phyloP scores from a whole-genome alignment of 2,329 filamentous ascomycete species.

The Aspergillus carbonarius region DNA sequence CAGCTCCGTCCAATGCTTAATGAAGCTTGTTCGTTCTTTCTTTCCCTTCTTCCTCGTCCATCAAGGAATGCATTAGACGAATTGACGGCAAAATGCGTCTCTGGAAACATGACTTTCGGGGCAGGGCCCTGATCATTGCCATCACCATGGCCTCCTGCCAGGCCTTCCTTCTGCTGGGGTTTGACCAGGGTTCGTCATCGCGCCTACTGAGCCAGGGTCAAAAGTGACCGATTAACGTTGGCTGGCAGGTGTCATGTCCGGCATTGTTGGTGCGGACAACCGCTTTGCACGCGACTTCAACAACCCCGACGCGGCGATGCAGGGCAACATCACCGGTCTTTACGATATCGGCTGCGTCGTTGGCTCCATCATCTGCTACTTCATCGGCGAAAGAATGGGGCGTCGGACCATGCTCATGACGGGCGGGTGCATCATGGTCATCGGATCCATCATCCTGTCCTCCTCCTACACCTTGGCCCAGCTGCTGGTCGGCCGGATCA shows the following conservation, averaged over 20 bases:
- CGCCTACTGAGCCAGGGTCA: not conserved
- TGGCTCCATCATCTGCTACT: constrained; percentile 34
- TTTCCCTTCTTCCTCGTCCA: not conserved
- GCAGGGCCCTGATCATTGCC: constrained; percentile 19
- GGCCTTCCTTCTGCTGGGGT: constrained; percentile 43
- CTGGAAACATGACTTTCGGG: constrained; percentile 24
- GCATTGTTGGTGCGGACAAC: constrained; percentile 47
- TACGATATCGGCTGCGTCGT: constrained; percentile 35
- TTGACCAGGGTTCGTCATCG: constrained; percentile 46
- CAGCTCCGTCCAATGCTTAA: not conserved
- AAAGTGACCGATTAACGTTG: not conserved
- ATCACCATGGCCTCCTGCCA: constrained; percentile 42
- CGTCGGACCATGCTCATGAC: constrained; percentile 44
- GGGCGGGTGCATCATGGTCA: constrained; percentile 39
- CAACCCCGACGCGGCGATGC: constrained; percentile 39
- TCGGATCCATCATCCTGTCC: constrained; percentile 32
- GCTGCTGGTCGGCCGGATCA: constrained; percentile 49
- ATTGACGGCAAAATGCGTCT: constrained; percentile 15
- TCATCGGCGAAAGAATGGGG: constrained; percentile 46
- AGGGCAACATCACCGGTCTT: constrained; percentile 35
- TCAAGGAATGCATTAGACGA: not conserved
- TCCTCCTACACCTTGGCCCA: constrained; percentile 44
- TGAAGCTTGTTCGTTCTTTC: not conserved
- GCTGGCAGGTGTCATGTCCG: constrained; percentile 26
- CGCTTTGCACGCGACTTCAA: constrained; percentile 42